phyloP scores from a whole-genome alignment of 2,329 filamentous ascomycete genomes.

The Pestalotiopsis sp. region DNA sequence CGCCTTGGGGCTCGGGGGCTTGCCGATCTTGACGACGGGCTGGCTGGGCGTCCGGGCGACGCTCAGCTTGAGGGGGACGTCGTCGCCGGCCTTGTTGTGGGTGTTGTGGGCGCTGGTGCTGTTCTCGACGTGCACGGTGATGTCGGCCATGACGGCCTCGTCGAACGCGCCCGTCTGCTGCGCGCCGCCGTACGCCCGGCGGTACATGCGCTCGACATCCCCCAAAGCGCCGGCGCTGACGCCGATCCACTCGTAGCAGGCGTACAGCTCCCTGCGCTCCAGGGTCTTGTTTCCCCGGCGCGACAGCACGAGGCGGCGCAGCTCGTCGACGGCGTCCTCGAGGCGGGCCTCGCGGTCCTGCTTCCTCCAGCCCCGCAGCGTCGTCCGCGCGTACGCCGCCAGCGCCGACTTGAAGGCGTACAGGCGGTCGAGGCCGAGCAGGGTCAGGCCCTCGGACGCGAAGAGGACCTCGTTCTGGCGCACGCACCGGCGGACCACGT shows the following conservation, averaged over 20 bases:
- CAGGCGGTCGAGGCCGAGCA: constrained; percentile 62
- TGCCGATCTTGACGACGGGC: constrained; percentile 15
- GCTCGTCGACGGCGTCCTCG: constrained; percentile 65
- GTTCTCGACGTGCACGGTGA: neutral
- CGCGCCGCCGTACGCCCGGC: constrained; percentile 55
- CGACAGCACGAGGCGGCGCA: constrained; percentile 60
- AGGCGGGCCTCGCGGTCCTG: constrained; percentile 38
- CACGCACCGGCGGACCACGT: constrained; percentile 59
- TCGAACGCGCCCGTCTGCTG: constrained; percentile 47
- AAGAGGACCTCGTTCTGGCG: constrained; percentile 65
- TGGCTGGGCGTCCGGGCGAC: neutral
- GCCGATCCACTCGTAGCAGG: constrained; percentile 60
- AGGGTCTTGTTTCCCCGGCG: constrained; percentile 44
- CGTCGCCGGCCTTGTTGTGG: neutral
- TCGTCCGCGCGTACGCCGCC: constrained; percentile 54
- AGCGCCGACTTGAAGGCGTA: constrained; percentile 68
- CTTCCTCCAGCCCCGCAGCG: constrained; percentile 17
- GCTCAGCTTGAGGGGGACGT: neutral
- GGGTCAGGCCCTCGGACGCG: constrained; percentile 59
- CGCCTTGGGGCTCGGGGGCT: constrained; percentile 22
- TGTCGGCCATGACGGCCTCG: neutral
- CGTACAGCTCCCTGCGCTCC: constrained; percentile 51
- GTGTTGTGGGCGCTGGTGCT: neutral
- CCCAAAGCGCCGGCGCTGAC: constrained; percentile 51
- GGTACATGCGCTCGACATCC: constrained; percentile 61